Base-by-base conservation (phyloP, 441 rosid species). In the Pelargonium citronellum region DNA sequence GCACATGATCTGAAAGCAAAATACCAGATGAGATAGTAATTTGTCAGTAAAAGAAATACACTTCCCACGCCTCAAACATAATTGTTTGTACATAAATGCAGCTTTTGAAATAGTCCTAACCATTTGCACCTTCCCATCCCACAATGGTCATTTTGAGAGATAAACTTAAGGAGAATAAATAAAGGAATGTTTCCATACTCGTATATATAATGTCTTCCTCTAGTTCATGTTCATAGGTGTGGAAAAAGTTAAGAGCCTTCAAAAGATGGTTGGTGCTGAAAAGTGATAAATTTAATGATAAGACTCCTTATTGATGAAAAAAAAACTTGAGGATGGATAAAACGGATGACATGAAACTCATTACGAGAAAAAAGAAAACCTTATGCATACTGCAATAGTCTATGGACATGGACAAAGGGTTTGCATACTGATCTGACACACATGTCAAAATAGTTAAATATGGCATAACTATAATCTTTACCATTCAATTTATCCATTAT, bases 1-100 rank as follows among this genome's bases (percentile, higher is more conserved):
- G 66, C 70, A 94, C 77, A 63, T 90, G 89, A 83, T 91, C 98
- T 94, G 84, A 71, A 75, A 80, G 69, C 44, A 61, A 67, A 53
- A 68, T 72, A 66, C 15, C 57, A 49, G 17, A 49, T 13, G 6
- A 11, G 17, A 30, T 30, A 47, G 15, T 47, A 12, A 47, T 47
- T 47, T 47, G 53, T 12, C 53, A 47, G 53, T 11, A 11, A 9
- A 47, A 13, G 13, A 13, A 47, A 47, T 47, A 47, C 13, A 47
- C 11, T 47, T 0, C 15, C 13, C 2, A 47, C 12, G 13, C 53
- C 53, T 9, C 53, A 47, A 7, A 2, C 9, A 46, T 12, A 47
- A 9, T 2, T 9, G 53, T 47, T 11, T 1, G 4, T 9, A 11
- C 34, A 30, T 30, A 0, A 1, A 30, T 30, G 34, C 34, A 30